phyloP scores from a whole-genome alignment of 164 flowering plant genomes.

The Stephania japonica region DNA sequence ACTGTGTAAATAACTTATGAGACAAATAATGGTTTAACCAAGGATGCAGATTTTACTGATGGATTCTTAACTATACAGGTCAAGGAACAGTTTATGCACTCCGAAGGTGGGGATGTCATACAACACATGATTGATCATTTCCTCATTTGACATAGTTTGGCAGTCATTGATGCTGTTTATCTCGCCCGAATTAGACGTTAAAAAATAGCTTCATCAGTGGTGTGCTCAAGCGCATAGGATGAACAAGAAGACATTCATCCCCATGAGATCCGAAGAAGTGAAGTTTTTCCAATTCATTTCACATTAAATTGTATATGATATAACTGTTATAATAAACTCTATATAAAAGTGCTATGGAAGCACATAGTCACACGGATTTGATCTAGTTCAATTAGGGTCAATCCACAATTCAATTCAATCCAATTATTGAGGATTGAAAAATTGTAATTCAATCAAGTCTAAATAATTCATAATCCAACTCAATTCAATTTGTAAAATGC shows the following conservation, averaged over 20 bases:
- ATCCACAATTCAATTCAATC: too few species aligned
- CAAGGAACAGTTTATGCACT: conserved; percentile 53
- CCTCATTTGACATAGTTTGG: conserved; percentile 25
- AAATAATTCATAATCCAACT: too few species aligned
- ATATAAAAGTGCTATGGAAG: neutral
- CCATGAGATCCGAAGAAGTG: neutral
- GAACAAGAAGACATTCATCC: neutral
- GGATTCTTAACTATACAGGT: conserved; percentile 56
- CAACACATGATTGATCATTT: conserved; percentile 90
- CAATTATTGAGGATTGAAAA: too few species aligned
- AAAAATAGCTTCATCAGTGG: neutral
- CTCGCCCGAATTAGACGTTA: neutral
- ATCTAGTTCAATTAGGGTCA: too few species aligned
- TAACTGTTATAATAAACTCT: neutral
- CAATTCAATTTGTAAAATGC: too few species aligned
- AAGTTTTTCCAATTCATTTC: neutral
- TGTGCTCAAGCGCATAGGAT: neutral
- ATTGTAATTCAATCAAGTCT: too few species aligned
- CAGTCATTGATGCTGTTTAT: neutral
- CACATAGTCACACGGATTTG: too few species aligned
- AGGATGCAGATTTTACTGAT: too few species aligned
- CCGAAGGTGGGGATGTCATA: conserved; percentile 87
- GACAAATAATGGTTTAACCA: too few species aligned
- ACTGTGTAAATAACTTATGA: too few species aligned
- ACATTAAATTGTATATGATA: neutral